phyloP scores from a whole-genome alignment of 148 eudicot species.

The Beta vulgaris region DNA sequence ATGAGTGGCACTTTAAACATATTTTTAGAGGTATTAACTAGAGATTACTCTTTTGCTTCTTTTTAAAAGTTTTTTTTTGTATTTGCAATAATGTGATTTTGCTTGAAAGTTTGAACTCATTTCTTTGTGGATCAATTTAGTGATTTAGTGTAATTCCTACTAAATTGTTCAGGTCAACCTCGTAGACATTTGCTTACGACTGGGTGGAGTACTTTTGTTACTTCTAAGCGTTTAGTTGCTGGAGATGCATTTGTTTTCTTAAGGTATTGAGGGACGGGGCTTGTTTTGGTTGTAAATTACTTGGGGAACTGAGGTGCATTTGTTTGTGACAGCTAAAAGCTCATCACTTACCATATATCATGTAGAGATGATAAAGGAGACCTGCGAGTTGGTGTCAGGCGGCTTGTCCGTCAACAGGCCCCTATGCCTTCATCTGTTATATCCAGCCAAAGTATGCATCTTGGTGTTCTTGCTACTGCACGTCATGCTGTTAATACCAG shows the following conservation, averaged over 20 bases:
- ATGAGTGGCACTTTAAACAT: conserved; percentile 92
- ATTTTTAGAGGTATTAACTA: conserved; percentile 63
- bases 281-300: background rate
- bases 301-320: conserved; percentile 17
- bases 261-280: conserved; percentile 46
- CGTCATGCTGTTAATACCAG: conserved; percentile 65
- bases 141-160: conserved; percentile 11
- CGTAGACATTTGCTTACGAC: conserved; percentile 91
- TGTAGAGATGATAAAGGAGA: conserved; percentile 71
- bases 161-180: conserved; percentile 67
- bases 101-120: too few species aligned
- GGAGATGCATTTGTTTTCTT: conserved; percentile 91
- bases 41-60: background rate
- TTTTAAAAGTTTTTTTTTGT: background rate
- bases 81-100: too few species aligned
- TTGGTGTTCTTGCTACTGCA: conserved; percentile 93
- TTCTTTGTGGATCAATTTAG: background rate
- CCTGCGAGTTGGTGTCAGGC: conserved; percentile 74
- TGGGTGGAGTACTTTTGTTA: conserved; percentile 96
- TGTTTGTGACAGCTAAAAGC: conserved; percentile 29
- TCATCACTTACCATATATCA: conserved; percentile 27
- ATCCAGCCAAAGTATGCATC: conserved; percentile 97
- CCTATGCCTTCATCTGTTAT: conserved; percentile 83
- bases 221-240: conserved; percentile 78
- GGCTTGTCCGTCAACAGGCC: conserved; percentile 60